Evolutionary conservation across 139 green algal genomes (phyloP).

Genomic region (Chlamydomonas sphaeroides): DNA sequence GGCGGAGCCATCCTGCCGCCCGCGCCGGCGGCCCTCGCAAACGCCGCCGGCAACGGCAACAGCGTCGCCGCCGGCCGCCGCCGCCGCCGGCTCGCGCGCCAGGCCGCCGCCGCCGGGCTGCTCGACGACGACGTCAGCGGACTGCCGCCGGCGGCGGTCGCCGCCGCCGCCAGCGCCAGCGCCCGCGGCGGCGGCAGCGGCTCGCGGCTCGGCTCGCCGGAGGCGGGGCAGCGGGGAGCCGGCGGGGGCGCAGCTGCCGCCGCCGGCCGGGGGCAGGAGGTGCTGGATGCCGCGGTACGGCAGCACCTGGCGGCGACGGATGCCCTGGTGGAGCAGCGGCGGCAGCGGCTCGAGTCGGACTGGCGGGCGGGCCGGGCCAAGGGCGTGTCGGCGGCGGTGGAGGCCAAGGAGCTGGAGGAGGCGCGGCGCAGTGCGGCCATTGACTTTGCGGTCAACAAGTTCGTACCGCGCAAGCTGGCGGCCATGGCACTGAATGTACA

Average conservation of each 20-base stretch:
- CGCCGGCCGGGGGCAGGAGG: not conserved
- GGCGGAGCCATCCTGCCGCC: not conserved
- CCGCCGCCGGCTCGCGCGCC: not conserved
- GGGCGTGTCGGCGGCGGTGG: constrained; percentile 7
- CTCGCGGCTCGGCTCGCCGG: not conserved
- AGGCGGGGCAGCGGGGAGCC: no score
- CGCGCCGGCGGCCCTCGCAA: no score
- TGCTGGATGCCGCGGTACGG: constrained; percentile 8
- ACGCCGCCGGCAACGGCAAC: not conserved
- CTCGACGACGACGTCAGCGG: not conserved
- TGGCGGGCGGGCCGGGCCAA: not conserved
- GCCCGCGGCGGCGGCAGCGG: not conserved
- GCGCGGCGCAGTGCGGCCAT: not conserved
- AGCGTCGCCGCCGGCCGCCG: not conserved
- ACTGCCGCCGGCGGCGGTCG: no score
- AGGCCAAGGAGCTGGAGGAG: constrained; percentile 5
- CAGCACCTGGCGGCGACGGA: constrained; percentile 28
- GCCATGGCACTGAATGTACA: constrained; percentile 32
- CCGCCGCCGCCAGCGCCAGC: not conserved
- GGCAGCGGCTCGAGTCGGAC: constrained; percentile 1
- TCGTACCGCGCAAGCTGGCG: constrained; percentile 25
- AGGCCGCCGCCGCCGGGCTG: not conserved
- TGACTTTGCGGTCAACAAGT: constrained; percentile 4
- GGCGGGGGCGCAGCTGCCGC: no score
- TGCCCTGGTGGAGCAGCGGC: constrained; percentile 10